Conservation (phyloP, 306 rosid species). For the Cicer pinnatifidum region DNA sequence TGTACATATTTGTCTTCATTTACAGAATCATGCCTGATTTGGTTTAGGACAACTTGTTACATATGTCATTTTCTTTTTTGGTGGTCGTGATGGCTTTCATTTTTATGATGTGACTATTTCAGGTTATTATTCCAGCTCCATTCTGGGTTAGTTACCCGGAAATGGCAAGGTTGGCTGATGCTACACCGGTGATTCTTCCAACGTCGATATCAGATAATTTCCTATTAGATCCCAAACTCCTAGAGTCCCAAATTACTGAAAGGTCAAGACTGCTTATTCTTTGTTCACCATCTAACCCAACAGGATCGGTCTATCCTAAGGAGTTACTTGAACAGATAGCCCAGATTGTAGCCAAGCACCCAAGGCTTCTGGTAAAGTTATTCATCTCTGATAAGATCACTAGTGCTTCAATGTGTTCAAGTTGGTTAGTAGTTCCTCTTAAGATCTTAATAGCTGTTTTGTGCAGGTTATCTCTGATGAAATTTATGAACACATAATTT, state of each 20-base stretch:
- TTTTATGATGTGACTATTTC: conserved; percentile 38
- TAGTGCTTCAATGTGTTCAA: conserved; percentile 26
- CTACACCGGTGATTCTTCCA: conserved; percentile 87
- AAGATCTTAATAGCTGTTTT: conserved; percentile 37
- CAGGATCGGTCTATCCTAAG: conserved; percentile 96
- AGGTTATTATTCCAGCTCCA: conserved; percentile 98
- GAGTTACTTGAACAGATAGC: conserved; percentile 83
- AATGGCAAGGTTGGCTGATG: conserved; percentile 94
- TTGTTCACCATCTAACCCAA: conserved; percentile 96
- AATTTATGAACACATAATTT: conserved; percentile 92
- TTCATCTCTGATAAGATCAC: conserved; percentile 8
- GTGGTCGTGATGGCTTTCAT: conserved; percentile 3
- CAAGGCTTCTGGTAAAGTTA: conserved; percentile 87
- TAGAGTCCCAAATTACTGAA: conserved; percentile 73
- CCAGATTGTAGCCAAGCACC: conserved; percentile 83
- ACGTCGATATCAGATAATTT: conserved; percentile 69
- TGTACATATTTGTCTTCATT: conserved; percentile 18
- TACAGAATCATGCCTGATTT: conserved; percentile 4
- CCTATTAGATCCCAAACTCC: conserved; percentile 79
- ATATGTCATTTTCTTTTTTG: conserved; percentile 5
- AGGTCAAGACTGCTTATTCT: conserved; percentile 83
- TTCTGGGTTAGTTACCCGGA: conserved; percentile 98
- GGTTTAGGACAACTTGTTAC: conserved; percentile 17
- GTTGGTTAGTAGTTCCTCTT: conserved; percentile 26
- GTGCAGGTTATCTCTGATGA: conserved; percentile 89